These are phyloP conservation scores for Rhizopogon sp. DNA, from an alignment of 768 basidiomycete species.

Conservation along the genomic window DNA sequence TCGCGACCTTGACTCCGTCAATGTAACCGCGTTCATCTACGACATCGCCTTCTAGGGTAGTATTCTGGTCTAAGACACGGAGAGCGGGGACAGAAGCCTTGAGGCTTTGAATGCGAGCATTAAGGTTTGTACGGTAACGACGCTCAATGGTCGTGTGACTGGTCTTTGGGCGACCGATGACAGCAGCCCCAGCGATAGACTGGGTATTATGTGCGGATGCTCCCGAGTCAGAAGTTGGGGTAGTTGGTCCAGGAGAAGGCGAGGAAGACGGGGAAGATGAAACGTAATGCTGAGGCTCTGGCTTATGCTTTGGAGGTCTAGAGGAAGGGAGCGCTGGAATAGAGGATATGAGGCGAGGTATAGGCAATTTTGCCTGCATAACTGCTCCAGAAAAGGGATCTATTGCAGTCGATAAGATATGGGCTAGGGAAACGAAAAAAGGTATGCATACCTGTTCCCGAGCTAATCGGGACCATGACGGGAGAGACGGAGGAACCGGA, in stretches of 20 bases:
- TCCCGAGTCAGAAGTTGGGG: constrained; percentile 16
- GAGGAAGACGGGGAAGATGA: constrained; percentile 30
- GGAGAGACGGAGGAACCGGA: constrained; percentile 43
- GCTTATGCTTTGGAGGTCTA: constrained; percentile 21
- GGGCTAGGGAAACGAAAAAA: not conserved
- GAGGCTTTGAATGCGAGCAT: constrained; percentile 78
- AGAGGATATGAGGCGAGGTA: constrained; percentile 47
- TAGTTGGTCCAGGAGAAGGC: constrained; percentile 35
- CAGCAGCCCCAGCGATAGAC: not conserved
- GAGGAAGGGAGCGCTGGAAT: constrained; percentile 37
- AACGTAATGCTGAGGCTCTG: constrained; percentile 13
- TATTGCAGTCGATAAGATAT: not conserved
- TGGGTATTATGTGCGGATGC: constrained; percentile 7
- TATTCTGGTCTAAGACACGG: constrained; percentile 62
- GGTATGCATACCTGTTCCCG: constrained; percentile 6
- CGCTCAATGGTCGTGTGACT: constrained; percentile 89
- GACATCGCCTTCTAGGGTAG: constrained; percentile 37
- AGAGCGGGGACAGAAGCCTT: constrained; percentile 81
- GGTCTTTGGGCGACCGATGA: constrained; percentile 61
- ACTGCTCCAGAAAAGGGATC: constrained; percentile 7
- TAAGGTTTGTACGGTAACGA: constrained; percentile 84
- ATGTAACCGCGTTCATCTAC: constrained; percentile 85
- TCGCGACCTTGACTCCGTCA: constrained; percentile 88
- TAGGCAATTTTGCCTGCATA: constrained; percentile 35
- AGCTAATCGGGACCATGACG: constrained; percentile 30